Evolutionary conservation across 2,329 filamentous ascomycete species (phyloP), one percentile per base, ranked within the genome.

Genomic region (Pseudocercospora eumusae): DNA sequence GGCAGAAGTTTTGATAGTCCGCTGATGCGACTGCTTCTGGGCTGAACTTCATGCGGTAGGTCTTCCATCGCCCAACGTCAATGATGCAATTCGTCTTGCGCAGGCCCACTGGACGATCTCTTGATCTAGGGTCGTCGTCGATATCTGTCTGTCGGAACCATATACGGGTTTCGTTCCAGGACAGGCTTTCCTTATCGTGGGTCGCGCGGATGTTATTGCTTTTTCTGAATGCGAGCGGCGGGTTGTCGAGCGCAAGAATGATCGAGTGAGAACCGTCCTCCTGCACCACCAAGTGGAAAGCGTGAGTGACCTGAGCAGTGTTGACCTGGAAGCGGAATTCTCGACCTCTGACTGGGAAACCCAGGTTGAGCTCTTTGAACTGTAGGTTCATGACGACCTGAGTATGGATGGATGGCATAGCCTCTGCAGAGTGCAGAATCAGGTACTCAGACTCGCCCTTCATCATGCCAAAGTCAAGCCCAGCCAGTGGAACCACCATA

Each of bases 121-220:
- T 23, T 10, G 23, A 23, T 31, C 7, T 60, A 10, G 40, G 64
- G 36, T 59, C 79, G 70, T 59, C 80, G n/a, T 57, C 79, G 23
- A 90, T 82, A 64, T 86, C 82, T 0, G 87, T 89, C 67, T 88
- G 86, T 20, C 88, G 82, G 60, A 80, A 84, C 86, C 86, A 90
- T 0, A 79, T 76, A 65, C 85, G 80, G 63, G 78, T 78, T 21
- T 85, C 82, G 50, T 74, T 79, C 87, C 86, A 90, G 13, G 72
- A 67, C 54, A 75, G 70, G 10, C 73, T 71, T 10, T 75, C 70
- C 6, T 25, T 9, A 28, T 77, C 72, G 65, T 85, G 81, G 1
- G 80, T 82, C 8, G 66, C 62, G 13, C 64, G 57, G 6, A 67
- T 45, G 9, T 71, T 62, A 3, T 36, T 33, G 3, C 62, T 62